Conservation (phyloP, 116 monocot genomes). For the Thalassia testudinum region DNA sequence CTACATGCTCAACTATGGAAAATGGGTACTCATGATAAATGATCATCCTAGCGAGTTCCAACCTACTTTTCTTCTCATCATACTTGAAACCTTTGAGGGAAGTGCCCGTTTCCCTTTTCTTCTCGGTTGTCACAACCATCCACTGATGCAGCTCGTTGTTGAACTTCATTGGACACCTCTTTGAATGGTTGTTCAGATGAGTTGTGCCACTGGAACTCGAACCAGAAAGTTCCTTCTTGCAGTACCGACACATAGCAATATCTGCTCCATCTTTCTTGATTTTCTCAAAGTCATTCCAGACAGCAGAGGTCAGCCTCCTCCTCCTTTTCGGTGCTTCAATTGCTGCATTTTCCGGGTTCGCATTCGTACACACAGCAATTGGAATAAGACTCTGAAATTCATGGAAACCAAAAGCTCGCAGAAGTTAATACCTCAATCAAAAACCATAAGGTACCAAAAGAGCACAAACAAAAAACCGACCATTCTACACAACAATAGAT, state of each 20-base stretch:
- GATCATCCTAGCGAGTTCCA: conserved; percentile 24
- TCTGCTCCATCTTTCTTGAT: conserved; percentile 20
- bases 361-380: background rate
- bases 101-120: conserved; percentile 1
- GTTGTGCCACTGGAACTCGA: conserved; percentile 31
- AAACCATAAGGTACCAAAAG: too few species aligned
- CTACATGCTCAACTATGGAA: conserved; percentile 25
- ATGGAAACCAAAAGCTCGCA: background rate
- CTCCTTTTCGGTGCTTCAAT: conserved; percentile 8
- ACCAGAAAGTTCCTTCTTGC: conserved; percentile 21
- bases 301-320: conserved; percentile 20
- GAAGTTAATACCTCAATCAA: background rate
- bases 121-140: background rate
- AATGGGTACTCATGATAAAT: conserved; percentile 31
- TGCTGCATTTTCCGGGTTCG: background rate
- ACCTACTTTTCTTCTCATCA: conserved; percentile 8
- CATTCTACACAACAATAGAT: too few species aligned
- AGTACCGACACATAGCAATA: conserved; percentile 19
- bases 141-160: background rate
- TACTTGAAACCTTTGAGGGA: conserved; percentile 6
- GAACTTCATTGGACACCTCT: conserved; percentile 13
- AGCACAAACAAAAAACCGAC: too few species aligned
- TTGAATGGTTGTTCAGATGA: conserved; percentile 26
- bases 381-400: conserved; percentile 12
- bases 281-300: conserved; percentile 28